phyloP scores from a whole-genome alignment of 169 alveolate species.

The Eimeria brunetti region DNA sequence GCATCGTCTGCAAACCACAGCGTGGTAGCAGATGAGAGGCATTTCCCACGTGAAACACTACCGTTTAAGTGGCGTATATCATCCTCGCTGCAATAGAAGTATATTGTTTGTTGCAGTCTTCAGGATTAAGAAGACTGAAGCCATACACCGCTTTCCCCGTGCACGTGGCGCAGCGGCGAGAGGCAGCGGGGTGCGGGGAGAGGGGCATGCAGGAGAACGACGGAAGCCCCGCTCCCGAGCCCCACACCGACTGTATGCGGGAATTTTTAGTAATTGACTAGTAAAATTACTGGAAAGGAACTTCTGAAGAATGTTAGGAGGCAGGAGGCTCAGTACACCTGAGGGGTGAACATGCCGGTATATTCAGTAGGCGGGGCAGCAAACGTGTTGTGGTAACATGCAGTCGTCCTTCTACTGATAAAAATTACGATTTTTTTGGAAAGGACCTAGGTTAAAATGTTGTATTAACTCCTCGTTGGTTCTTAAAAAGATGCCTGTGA shows the following conservation, averaged over 20 bases:
- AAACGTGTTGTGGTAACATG: not conserved
- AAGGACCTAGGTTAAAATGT: not conserved
- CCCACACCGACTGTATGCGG: not conserved
- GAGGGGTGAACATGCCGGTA: not conserved
- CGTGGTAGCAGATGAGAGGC: constrained; percentile 51
- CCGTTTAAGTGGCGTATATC: constrained; percentile 23
- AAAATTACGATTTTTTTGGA: not conserved
- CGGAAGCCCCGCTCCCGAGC: constrained; percentile 29
- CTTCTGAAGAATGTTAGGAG: not conserved
- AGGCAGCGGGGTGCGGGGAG: constrained; percentile 50
- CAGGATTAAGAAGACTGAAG: constrained; percentile 76
- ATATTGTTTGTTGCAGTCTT: constrained; percentile 74
- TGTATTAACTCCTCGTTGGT: not conserved
- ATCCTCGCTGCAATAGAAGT: constrained; percentile 73
- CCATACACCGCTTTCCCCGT: not conserved
- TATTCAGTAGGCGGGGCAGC: not conserved
- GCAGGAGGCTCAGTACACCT: not conserved
- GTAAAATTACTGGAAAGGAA: not conserved
- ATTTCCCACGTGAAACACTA: constrained; percentile 7
- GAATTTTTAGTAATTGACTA: not conserved
- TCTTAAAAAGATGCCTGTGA: not conserved
- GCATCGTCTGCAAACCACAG: constrained; percentile 39
- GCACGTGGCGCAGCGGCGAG: not conserved
- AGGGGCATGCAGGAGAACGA: constrained; percentile 30
- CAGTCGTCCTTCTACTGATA: not conserved